Evolutionary conservation across 495 filamentous ascomycete genomes (phyloP), one percentile per base, ranked within the genome.

Genomic region (Chlorociboria aeruginascens): DNA sequence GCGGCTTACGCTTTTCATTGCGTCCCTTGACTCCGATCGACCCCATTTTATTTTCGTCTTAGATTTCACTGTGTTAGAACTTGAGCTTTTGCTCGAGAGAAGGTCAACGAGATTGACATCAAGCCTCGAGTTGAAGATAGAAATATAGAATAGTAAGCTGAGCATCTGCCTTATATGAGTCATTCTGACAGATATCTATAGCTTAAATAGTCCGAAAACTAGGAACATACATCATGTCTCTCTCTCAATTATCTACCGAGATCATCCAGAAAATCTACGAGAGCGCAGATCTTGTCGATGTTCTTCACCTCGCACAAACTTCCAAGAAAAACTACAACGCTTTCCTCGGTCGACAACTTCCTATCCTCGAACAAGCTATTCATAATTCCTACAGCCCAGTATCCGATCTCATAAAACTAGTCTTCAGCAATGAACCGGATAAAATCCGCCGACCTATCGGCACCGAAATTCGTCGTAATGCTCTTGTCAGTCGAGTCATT

Each of bases 351-450:
- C 70, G 72, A 45, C 73, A 73, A 44, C 61, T 81, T 31, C 57
- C 64, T 30, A 74, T 79, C 40, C 68, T 85, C 38, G 63, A 65
- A 45, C 46, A 58, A 17, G 73, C 66, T 31, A 70, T 71, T 34
- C 72, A 79, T 52, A 54, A 63, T 32, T 74, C 85, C 53, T 83
- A 77, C 55, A 71, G 75, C 0, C 83, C 83, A 0, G 55, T 81
- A 6, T 52, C 75, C 33, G 74, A 77, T 50, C 71, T 81, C 46
- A 67, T 77, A 48, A 77, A 79, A 43, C 65, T 84, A 10, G 66
- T 80, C 20, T 76, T 75, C 29, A 42, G 50, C 37, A 32, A 49
- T 40, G 53, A 58, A 32, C 17, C 54, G 32, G 46, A 52, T 43
- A 51, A 49, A 32, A 52, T 34, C 34, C 51, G 56, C 35, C 49